Base-by-base conservation (phyloP, 2,329 filamentous ascomycete species). In the Zymoseptoria passerinii region DNA sequence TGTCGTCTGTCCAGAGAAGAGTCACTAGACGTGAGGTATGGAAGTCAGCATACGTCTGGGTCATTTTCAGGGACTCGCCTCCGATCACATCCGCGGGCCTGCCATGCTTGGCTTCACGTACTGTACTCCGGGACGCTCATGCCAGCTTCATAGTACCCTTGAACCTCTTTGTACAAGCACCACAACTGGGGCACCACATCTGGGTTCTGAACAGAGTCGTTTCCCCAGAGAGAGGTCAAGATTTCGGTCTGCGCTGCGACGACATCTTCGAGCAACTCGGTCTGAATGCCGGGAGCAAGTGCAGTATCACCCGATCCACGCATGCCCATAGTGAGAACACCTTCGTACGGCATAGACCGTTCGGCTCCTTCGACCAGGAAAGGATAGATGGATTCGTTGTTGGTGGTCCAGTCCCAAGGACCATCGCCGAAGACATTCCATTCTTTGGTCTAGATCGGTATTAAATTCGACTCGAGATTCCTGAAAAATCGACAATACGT, bases 111-210 rank as follows among this genome's bases (percentile, higher is more conserved):
- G 9, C 2, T 23, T 16, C 13, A 44, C 35, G 13, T 44, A 44
- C 28, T 81, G 66, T 87, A 81, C 44, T 88, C 85, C 0, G 85
- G 72, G 70, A 87, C 79, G 1, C 75, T 73, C 68, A 89, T 78
- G 1, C 86, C 86, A 16, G 81, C 77, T 58, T 86, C 82, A 58
- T 85, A 83, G 69, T 89, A 89, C 6, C 81, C 81, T 72, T 86
- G 84, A 1, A 90, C 85, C 68, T 90, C 86, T 68, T 88, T 89
- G 73, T 89, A 90, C 61, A 89, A 73, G 65, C 85, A 88, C 85
- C 86, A 89, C 73, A 85, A 79, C 71, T 89, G 86, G 5, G 86
- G 85, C 0, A 86, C 80, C 1, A 78, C 73, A 3, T 77, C 71
- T 44, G 80, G 76, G 51, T 81, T 72, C 1, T 71, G 71, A 2